Base-by-base conservation (phyloP, 2,329 filamentous ascomycete genomes). In the Amauroascus verrucosus region DNA sequence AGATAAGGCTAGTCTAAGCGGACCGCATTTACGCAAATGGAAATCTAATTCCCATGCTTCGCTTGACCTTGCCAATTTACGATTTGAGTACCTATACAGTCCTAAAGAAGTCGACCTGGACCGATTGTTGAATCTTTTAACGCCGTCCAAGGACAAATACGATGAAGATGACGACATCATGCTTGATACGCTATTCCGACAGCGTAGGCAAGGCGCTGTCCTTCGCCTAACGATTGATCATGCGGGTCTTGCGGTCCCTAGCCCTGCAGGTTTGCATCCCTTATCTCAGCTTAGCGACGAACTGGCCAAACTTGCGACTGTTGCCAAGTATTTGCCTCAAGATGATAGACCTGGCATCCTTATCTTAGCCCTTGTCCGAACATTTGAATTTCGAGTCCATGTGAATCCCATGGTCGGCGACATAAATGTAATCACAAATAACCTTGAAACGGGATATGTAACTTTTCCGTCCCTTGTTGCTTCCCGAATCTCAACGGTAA, bases 281-380 rank as follows among this genome's bases (percentile, higher is more conserved):
- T 74, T 98, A 13, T 80, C 84, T 6, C 77, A 78, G 9, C 77
- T 98, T 7, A 84, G 80, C 0, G 83, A 86, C 58, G 93, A 98
- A 62, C 67, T 97, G 47, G 78, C 84, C 5, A 88, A 86, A 59
- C 75, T 98, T 4, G 87, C 89, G 0, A 90, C 83, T 0, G 88
- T 98, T 24, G 81, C 91, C 6, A 97, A 96, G 65, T 97, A 97
- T 65, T 76, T 98, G 1, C 91, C 93, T 0, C 91, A 98, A 61
- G 93, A 98, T 67, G 91, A 98, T 62, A 81, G 90, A 1, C 93
- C 93, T 1, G 93, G 93, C 0, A 74, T 97, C 18, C 74, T 98
- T 35, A 89, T 84, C 0, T 74, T 98, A 35, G 75, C 78, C 0
- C 74, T 81, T 28, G 67, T 96, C 51, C 79, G 82, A 50, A 80